A percentile compares a stretch with the other conserved stretches of the same genome.
phyloP scores from a whole-genome alignment of 768 basidiomycete genomes.

The Collybia mongolica region DNA sequence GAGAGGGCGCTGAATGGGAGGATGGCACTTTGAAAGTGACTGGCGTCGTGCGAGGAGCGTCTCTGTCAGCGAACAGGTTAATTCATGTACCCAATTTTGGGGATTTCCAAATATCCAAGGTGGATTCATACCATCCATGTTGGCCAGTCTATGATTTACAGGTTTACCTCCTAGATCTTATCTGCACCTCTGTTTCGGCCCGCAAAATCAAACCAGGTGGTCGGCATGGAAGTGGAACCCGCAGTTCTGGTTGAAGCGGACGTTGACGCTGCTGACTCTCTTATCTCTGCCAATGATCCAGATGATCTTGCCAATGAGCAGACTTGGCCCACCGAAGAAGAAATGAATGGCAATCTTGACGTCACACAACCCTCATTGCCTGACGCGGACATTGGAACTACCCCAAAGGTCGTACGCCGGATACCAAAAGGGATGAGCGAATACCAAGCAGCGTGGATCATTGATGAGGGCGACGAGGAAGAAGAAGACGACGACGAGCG shows the following conservation, averaged over 20 bases:
- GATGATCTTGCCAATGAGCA: slow-evolving; percentile 94
- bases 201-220: slow-evolving; percentile 29
- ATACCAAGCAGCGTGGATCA: slow-evolving; percentile 96
- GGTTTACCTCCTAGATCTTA: slow-evolving; percentile 51
- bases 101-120: slow-evolving; percentile 84
- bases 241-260: slow-evolving; percentile 63
- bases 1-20: slow-evolving; percentile 60
- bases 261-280: slow-evolving; percentile 70
- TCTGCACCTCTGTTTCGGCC: slow-evolving; percentile 53
- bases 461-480: slow-evolving; percentile 76
- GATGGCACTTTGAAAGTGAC: slow-evolving; percentile 68
- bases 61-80: slow-evolving; percentile 79
- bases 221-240: slow-evolving; percentile 70
- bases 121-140: slow-evolving; percentile 21
- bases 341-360: slow-evolving; percentile 57
- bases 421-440: slow-evolving; percentile 96
- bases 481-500: slow-evolving; percentile 44
- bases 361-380: slow-evolving; percentile 42
- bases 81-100: slow-evolving; percentile 87
- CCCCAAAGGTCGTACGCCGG: slow-evolving; percentile 75
- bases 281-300: slow-evolving; percentile 83
- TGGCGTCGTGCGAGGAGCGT: slow-evolving; percentile 79
- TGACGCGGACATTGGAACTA: slow-evolving; percentile 69
- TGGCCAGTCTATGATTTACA: not conserved
- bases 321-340: slow-evolving; percentile 98